Evolutionary conservation across 2,329 filamentous ascomycete genomes (phyloP), one percentile per base, ranked within the genome.

Genomic region (Uncinocarpus reesii): DNA sequence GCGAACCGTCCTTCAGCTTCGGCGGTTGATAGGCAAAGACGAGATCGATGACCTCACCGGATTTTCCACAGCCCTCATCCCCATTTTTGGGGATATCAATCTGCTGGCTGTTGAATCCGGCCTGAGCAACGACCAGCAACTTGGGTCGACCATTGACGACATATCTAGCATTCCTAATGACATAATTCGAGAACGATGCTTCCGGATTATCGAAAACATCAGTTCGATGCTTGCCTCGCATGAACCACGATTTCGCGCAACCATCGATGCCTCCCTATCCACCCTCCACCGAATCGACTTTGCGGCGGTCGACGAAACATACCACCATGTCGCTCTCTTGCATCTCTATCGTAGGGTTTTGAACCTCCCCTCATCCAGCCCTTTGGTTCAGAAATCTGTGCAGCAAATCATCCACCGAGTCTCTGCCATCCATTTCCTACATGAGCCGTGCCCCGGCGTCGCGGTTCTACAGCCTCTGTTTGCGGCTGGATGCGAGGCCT

Each of bases 391-490:
- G 24, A 40, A 29, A 8, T 56, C 54, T 24, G 52, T 54, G 3
- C 37, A 38, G 23, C 46, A 47, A 16, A 54, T 56, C 21, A 54
- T 56, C 38, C 34, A 34, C 3, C 50, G 47, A 11, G 42, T 53
- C 7, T 52, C 50, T 3, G 49, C 50, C 8, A 51, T 54, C 24
- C 52, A 50, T 23, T 52, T 56, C 24, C 34, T 54, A 18, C 36
- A 46, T 10, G 52, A 53, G 42, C 52, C 54, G 7, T 56, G 79
- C 0, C 79, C 79, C 0, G 80, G 81, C 75, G 73, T 76, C 1
- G 79, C 79, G 2, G 65, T 83, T 29, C 68, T 83, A 1, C 82
- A 79, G 77, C 79, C 79, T 1, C 65, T 82, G 2, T 83, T 83
- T 55, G 77, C 79, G 7, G 75, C 78, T 1, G 72, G 77, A 1